Percentiles rank a stretch among this genome's conserved stretches.
phyloP scores from a whole-genome alignment of 2,329 filamentous ascomycete genomes.

The Trichoderma sp. region DNA sequence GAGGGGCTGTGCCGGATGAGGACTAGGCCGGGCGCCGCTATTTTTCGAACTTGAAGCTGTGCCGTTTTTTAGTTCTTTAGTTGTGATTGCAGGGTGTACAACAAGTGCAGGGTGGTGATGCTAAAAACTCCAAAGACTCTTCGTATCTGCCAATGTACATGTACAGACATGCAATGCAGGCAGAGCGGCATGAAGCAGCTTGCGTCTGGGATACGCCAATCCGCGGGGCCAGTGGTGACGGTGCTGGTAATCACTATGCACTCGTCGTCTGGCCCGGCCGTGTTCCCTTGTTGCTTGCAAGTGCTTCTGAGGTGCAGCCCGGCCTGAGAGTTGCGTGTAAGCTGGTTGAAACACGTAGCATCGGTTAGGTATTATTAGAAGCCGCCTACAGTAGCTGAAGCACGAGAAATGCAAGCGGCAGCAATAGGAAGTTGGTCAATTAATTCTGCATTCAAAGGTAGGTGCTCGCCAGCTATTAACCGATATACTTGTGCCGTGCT shows the following conservation, averaged over 20 bases:
- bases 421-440: constrained; percentile 5
- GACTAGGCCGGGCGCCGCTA: neutral
- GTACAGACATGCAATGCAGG: neutral
- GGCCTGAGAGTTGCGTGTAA: neutral
- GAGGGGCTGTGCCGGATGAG: neutral
- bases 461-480: neutral
- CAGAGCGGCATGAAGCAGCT: neutral
- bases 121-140: too few relatives aligned
- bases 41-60: neutral
- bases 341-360: constrained; percentile 6
- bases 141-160: too few relatives aligned
- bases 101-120: too few relatives aligned
- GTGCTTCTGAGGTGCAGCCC: neutral
- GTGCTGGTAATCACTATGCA: too few relatives aligned
- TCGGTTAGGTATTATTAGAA: neutral
- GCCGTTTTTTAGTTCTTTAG: neutral
- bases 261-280: neutral
- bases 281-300: neutral
- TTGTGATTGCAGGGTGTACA: too few relatives aligned
- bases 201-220: neutral
- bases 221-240: neutral
- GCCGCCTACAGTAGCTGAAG: neutral
- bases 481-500: neutral
- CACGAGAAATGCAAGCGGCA: neutral
- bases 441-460: neutral